Percentiles rank a stretch among this genome's conserved stretches.
These are phyloP conservation scores for Quercus phellos DNA, from an alignment of 331 rosid species.

Conservation along the genomic window DNA sequence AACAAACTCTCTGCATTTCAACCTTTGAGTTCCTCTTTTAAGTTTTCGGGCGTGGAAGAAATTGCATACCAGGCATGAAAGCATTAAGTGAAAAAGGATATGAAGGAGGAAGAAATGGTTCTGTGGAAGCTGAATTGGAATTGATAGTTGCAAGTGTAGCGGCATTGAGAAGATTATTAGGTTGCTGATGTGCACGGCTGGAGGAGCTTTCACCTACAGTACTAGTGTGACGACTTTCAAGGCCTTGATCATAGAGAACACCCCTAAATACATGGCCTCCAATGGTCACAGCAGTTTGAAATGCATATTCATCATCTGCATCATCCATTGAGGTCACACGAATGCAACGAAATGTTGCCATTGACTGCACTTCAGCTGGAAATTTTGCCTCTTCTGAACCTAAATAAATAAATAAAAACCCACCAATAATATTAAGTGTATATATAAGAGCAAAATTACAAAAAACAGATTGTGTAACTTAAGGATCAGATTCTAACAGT, in stretches of 20 bases:
- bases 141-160: not conserved
- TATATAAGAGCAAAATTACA: not conserved
- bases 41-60: constrained; percentile 31
- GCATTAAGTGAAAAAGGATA: constrained; percentile 21
- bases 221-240: not conserved
- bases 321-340: constrained; percentile 44
- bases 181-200: constrained; percentile 7
- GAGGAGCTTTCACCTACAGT: constrained; percentile 13
- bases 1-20: not conserved
- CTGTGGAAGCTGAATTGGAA: constrained; percentile 21
- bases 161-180: constrained; percentile 9
- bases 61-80: constrained; percentile 44
- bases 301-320: constrained; percentile 37
- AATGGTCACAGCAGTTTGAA: constrained; percentile 49
- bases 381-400: constrained; percentile 36
- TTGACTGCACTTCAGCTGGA: constrained; percentile 38
- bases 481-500: not conserved
- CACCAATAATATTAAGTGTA: not conserved
- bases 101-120: constrained; percentile 14
- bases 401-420: not conserved
- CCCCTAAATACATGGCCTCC: constrained; percentile 64
- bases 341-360: constrained; percentile 43
- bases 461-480: not conserved
- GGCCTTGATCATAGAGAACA: constrained; percentile 59
- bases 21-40: not conserved